Conservation (phyloP, 441 rosid genomes). For the Bocquillonia castaneifolia region DNA sequence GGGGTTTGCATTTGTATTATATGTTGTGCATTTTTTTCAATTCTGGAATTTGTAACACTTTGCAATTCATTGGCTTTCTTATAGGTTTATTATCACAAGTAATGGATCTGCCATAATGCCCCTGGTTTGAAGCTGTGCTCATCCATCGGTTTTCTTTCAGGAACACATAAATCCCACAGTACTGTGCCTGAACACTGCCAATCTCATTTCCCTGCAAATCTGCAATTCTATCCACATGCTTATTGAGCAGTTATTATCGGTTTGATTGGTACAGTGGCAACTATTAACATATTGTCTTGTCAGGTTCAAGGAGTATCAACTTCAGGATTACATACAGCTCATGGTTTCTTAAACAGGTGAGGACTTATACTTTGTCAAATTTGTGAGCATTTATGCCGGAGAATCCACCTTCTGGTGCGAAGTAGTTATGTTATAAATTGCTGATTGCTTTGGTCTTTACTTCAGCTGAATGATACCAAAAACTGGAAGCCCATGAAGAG, state of each 20-base stretch:
- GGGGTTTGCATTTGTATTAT: neutral
- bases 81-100: slow-evolving; percentile 81
- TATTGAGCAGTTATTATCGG: neutral
- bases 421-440: slow-evolving; percentile 3
- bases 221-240: neutral
- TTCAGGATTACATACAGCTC: slow-evolving; percentile 83
- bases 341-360: slow-evolving; percentile 80
- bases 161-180: neutral
- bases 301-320: slow-evolving; percentile 92
- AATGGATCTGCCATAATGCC: slow-evolving; percentile 67
- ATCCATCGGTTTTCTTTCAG: neutral
- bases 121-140: slow-evolving; percentile 42
- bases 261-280: slow-evolving; percentile 11
- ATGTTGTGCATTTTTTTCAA: neutral
- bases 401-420: neutral
- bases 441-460: slow-evolving; percentile 5
- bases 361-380: neutral
- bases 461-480: slow-evolving; percentile 61
- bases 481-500: slow-evolving; percentile 75
- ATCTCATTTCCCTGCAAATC: neutral
- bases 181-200: neutral
- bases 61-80: slow-evolving; percentile 18
- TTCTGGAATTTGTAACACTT: no score
- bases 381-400: neutral
- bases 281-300: slow-evolving; percentile 17